Evolutionary conservation across 805 yeast genomes (phyloP), one percentile per base, ranked within the genome.

Genomic region (Yarrowia keelungensis): DNA sequence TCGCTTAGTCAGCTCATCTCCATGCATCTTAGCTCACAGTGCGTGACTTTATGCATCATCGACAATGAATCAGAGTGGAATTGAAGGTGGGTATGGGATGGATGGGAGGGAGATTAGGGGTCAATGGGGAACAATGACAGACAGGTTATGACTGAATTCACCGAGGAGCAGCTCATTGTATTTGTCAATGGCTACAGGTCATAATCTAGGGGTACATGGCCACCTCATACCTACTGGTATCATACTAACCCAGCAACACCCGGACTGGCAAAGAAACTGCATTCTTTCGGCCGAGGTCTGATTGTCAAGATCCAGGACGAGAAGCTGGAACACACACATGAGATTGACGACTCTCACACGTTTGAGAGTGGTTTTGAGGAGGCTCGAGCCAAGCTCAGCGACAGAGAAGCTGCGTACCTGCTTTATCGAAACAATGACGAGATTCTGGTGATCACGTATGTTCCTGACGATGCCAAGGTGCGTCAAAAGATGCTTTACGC

Each of bases 401-500:
- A 79, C 32, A 72, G 75, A 1, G 81, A 79, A 32, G 86, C 91
- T 14, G 73, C 79, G 14, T 89, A 88, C 72, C 73, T 89, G 22
- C 75, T 87, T 19, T 76, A 86, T 46, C 80, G 81, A 53, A 61
- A 70, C 32, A 74, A 71, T 19, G 70, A 59, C 46, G 71, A 70
- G 8, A 74, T 72, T n/a, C 81, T 80, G 70, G 83, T 86, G 73
- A 84, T 92, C 56, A 87, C 95, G 22, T 93, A 84, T 79, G 93
- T 94, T 67, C 98, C 99, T 0, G 98, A 94, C 76, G 78, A 78
- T 64, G 90, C 97, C 9, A 87, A 88, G 2, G 93, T 94, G 46
- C 85, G 92, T 69, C 83, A 85, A 69, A 95, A 94, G 77, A 95
- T 95, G 98, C 82, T 95, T 61, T 95, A 93, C 77, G 98, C 98